These are phyloP conservation scores for Penstemon barbatus DNA, from an alignment of 257 asterid species.

Conservation along the genomic window DNA sequence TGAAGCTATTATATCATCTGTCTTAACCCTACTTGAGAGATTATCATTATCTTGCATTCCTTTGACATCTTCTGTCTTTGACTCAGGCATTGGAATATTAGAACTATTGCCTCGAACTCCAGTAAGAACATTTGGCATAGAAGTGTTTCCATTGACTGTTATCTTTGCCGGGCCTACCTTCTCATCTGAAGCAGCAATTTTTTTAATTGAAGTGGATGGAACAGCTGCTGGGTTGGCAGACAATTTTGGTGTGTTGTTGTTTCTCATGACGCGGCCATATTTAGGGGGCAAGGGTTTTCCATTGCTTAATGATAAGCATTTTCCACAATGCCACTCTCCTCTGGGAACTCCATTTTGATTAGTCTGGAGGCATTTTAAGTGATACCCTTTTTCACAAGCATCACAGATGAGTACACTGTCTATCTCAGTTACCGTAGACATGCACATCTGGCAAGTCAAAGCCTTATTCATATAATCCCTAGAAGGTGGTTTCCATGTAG, in stretches of 20 bases:
- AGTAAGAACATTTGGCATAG: slow-evolving; percentile 40
- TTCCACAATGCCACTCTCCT: slow-evolving; percentile 96
- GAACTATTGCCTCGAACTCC: slow-evolving; percentile 33
- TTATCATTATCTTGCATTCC: slow-evolving; percentile 41
- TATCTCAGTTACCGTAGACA: slow-evolving; percentile 50
- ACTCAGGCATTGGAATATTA: slow-evolving; percentile 41
- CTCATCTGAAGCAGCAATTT: slow-evolving; percentile 42
- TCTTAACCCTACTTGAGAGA: slow-evolving; percentile 35
- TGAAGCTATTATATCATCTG: slow-evolving; percentile 42
- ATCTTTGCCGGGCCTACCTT: slow-evolving; percentile 45
- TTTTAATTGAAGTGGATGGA: slow-evolving; percentile 49
- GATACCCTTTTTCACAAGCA: slow-evolving; percentile 95
- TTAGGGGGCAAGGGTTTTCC: slow-evolving; percentile 97
- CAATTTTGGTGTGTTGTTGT: slow-evolving; percentile 50
- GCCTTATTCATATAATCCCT: slow-evolving; percentile 86
- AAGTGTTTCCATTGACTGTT: slow-evolving; percentile 46
- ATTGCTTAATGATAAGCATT: slow-evolving; percentile 76
- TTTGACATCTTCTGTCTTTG: slow-evolving; percentile 38
- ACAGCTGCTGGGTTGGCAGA: slow-evolving; percentile 42
- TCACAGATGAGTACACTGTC: slow-evolving; percentile 84
- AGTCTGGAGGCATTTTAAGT: slow-evolving; percentile 84
- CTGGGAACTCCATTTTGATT: slow-evolving; percentile 65
- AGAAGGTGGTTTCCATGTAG: slow-evolving; percentile 85
- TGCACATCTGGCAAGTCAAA: slow-evolving; percentile 78
- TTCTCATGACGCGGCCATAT: slow-evolving; percentile 96